These are phyloP conservation scores for Asclepias syriaca DNA, from an alignment of 257 asterid species.

Conservation along the genomic window DNA sequence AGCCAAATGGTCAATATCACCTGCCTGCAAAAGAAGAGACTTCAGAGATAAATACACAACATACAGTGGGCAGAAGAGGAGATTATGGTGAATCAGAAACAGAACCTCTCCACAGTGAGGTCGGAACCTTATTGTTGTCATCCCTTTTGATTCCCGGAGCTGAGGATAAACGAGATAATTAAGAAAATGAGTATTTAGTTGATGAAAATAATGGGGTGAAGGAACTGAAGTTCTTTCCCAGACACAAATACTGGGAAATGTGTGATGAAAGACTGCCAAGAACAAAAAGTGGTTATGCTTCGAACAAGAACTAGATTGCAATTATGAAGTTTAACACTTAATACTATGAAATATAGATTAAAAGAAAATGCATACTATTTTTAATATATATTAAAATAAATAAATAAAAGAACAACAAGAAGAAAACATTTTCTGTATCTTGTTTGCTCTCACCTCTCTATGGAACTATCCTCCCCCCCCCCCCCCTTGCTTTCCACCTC, in stretches of 20 bases:
- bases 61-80: background rate
- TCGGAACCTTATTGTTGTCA: slow-evolving; percentile 76
- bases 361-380: too few relatives aligned
- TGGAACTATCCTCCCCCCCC: background rate
- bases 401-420: background rate
- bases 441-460: background rate
- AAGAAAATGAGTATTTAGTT: background rate
- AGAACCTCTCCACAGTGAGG: slow-evolving; percentile 99
- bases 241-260: background rate
- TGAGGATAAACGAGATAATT: slow-evolving; percentile 25
- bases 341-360: background rate
- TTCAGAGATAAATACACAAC: background rate
- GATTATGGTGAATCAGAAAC: slow-evolving; percentile 28
- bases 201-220: background rate
- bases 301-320: background rate
- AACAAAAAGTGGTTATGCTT: background rate
- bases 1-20: slow-evolving; percentile 95
- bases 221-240: background rate
- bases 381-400: too few relatives aligned
- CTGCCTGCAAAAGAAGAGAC: slow-evolving; percentile 57
- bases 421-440: background rate
- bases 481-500: too few relatives aligned
- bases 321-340: background rate
- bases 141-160: slow-evolving; percentile 94
- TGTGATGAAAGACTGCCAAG: background rate